These are phyloP conservation scores for Magnaporthiopsis rhizophila DNA, from an alignment of 2,329 filamentous ascomycete species.

Conservation along the genomic window DNA sequence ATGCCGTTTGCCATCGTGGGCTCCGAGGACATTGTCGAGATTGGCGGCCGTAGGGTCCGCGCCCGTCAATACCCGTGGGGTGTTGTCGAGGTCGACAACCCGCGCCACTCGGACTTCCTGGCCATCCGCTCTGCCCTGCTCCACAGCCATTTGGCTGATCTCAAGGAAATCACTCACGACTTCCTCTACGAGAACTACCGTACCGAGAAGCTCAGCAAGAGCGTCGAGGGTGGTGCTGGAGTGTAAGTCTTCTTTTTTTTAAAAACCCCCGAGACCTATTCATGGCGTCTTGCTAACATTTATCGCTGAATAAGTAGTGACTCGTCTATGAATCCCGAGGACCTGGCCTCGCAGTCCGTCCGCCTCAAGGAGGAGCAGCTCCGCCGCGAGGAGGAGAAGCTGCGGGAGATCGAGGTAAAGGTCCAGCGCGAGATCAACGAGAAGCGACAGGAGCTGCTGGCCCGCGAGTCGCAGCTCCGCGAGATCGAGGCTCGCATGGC, in stretches of 20 bases:
- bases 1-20: conserved; percentile 99
- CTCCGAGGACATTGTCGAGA: conserved; percentile 90
- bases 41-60: conserved; percentile 84
- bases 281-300: neutral
- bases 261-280: neutral
- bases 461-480: conserved; percentile 94
- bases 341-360: conserved; percentile 92
- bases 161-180: conserved; percentile 99
- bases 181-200: conserved; percentile 99
- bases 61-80: conserved; percentile 98
- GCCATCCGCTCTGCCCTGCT: conserved; percentile 93
- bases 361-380: conserved; percentile 99
- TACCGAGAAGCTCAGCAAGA: conserved; percentile 99
- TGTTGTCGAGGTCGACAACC: conserved; percentile 98
- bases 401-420: conserved; percentile 98
- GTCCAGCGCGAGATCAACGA: conserved; percentile 99
- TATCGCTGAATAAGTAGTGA: conserved; percentile 38
- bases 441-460: conserved; percentile 96
- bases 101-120: conserved; percentile 96
- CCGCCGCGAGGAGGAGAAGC: conserved; percentile 98
- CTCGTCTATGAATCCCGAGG: conserved; percentile 95
- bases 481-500: conserved; percentile 98
- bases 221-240: conserved; percentile 82
- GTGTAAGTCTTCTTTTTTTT: conserved; percentile 65
- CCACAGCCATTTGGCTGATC: conserved; percentile 93